Base-by-base conservation (phyloP, 306 rosid genomes). In the Acacia confusa region DNA sequence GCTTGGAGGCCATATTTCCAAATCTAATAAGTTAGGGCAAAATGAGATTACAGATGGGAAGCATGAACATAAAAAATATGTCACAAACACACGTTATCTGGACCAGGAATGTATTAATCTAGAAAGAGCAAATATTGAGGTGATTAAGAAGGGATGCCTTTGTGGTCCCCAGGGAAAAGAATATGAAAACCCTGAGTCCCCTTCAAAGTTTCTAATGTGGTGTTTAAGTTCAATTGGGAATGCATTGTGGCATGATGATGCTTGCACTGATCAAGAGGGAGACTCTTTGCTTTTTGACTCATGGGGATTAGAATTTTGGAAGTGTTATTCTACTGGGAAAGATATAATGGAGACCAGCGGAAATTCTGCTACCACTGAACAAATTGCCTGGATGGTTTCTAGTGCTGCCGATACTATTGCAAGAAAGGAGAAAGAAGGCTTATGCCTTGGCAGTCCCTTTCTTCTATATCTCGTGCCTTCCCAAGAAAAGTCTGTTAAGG, bases 291-390 rank as follows among this genome's bases (percentile, higher is more conserved):
- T 87, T 81, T 83, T 78, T 77, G 81, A 89, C 72, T 19, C 90
- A 12, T 95, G 99, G 99, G 99, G 99, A 10, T 85, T 92, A 79
- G 97, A 93, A 78, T 95, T 95, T 84, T 90, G 90, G 83, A 95
- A 85, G 83, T 84, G 82, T 82, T 92, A 84, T 88, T 88, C 94
- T 66, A 79, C 88, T 41, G 96, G 92, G 58, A 89, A 90, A 78
- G 91, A 93, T 89, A 76, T 93, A n/a, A 15, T 95, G 57, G 98
- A 93, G 70, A 90, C 93, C 45, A 80, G 91, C 81, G 94, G 94
- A 78, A 57, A 83, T 61, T 81, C 90, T 80, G 91, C 94, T 53
- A 85, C 91, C 1, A 76, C 82, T 14, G 98, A 93, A 84, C 86
- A 95, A 88, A 87, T 93, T 83, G 95, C 99, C 12, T 95, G 99